phyloP scores from a whole-genome alignment of 495 filamentous ascomycete species.

The Penicillium soppii region DNA sequence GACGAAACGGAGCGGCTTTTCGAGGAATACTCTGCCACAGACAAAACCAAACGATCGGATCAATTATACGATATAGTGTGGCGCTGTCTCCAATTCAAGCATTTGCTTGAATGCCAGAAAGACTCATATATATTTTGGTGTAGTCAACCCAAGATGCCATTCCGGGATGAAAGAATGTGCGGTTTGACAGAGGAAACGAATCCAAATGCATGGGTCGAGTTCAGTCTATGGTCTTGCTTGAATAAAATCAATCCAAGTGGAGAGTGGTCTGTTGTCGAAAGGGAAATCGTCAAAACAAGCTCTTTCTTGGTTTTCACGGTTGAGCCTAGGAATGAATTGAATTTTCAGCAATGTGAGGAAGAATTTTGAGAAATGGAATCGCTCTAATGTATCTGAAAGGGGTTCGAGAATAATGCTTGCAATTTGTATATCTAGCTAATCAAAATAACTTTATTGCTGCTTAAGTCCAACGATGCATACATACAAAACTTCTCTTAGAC shows the following conservation, averaged over 20 bases:
- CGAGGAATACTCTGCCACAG: neutral
- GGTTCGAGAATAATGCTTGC: neutral
- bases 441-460: neutral
- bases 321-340: neutral
- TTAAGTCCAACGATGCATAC: neutral
- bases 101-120: constrained; percentile 19
- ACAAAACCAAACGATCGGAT: neutral
- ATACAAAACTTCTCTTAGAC: constrained; percentile 19
- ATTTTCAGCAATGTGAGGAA: neutral
- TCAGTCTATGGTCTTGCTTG: constrained; percentile 13
- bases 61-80: constrained; percentile 8
- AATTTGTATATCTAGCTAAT: constrained; percentile 4
- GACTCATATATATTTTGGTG: constrained; percentile 14
- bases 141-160: constrained; percentile 1
- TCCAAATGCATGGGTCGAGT: neutral
- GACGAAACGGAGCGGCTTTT: neutral
- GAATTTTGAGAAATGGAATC: neutral
- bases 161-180: constrained; percentile 6
- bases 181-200: neutral
- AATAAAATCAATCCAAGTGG: neutral
- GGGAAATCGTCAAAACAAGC: constrained; percentile 7
- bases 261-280: constrained; percentile 2
- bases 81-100: constrained; percentile 18
- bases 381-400: neutral
- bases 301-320: neutral